These are phyloP conservation scores for Abrus precatorius DNA, from an alignment of 306 rosid species.

Conservation along the genomic window DNA sequence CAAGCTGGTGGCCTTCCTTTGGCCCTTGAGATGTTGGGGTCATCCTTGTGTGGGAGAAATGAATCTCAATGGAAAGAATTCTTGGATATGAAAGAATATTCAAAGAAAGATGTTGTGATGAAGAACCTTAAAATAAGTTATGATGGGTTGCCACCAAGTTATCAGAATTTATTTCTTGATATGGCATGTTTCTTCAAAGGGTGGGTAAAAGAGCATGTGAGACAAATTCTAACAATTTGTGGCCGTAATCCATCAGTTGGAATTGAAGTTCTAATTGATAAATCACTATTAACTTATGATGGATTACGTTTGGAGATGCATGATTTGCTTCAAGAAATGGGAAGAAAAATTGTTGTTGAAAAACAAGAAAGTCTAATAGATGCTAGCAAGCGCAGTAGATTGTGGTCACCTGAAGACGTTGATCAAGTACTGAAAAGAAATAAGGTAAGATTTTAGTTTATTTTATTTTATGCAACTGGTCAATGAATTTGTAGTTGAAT, in stretches of 20 bases:
- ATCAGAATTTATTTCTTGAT: slow-evolving; percentile 42
- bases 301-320: too few relatives aligned
- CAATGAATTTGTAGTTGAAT: not conserved
- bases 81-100: not conserved
- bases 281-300: too few relatives aligned
- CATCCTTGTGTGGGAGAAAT: not conserved
- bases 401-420: slow-evolving; percentile 46
- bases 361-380: not conserved
- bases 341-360: slow-evolving; percentile 24
- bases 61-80: not conserved
- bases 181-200: slow-evolving; percentile 49
- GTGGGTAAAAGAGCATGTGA: slow-evolving; percentile 11
- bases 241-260: not conserved
- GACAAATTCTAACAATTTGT: not conserved
- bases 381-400: slow-evolving; percentile 32
- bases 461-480: too few relatives aligned
- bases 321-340: too few relatives aligned
- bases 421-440: too few relatives aligned
- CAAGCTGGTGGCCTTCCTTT: slow-evolving; percentile 46
- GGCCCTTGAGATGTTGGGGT: slow-evolving; percentile 14
- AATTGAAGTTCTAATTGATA: too few relatives aligned
- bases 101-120: not conserved
- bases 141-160: not conserved
- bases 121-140: slow-evolving; percentile 22
- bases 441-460: too few relatives aligned